Conservation (phyloP, 371 early-diverging fungal genomes). For the Mucor circinelloides region DNA sequence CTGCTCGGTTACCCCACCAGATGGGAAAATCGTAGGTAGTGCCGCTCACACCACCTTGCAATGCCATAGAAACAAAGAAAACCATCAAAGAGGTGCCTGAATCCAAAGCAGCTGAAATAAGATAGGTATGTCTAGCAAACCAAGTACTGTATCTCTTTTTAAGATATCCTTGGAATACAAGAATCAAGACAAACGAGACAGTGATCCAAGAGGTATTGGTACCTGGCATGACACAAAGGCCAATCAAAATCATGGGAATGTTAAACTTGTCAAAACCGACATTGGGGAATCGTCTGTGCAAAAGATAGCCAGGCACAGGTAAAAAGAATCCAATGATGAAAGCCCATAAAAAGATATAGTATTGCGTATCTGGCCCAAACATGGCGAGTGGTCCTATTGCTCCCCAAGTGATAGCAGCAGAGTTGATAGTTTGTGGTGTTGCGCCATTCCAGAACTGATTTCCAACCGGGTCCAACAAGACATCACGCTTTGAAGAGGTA, state of each 20-base stretch:
- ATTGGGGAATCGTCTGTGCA: conserved; percentile 38
- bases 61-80: conserved; percentile 50
- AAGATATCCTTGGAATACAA: conserved; percentile 54
- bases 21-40: conserved; percentile 42
- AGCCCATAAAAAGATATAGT: conserved; percentile 60
- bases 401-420: conserved; percentile 73
- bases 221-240: conserved; percentile 48
- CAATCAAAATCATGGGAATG: conserved; percentile 49
- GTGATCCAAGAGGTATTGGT: conserved; percentile 45
- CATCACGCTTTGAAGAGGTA: conserved; percentile 46
- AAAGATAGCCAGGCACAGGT: conserved; percentile 40
- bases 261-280: conserved; percentile 42
- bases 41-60: conserved; percentile 55
- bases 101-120: conserved; percentile 60
- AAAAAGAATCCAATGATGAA: conserved; percentile 38
- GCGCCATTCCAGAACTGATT: conserved; percentile 59
- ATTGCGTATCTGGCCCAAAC: conserved; percentile 66
- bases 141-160: conserved; percentile 42
- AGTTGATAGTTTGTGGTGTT: conserved; percentile 53
- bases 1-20: conserved; percentile 56
- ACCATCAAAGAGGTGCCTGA: conserved; percentile 60
- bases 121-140: conserved; percentile 60
- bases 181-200: conserved; percentile 33
- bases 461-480: conserved; percentile 42
- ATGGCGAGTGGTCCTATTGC: conserved; percentile 73